Evolutionary conservation across 208 protist genomes (phyloP), one percentile per base, ranked within the genome.

Genomic region (Phytomonas francai): DNA sequence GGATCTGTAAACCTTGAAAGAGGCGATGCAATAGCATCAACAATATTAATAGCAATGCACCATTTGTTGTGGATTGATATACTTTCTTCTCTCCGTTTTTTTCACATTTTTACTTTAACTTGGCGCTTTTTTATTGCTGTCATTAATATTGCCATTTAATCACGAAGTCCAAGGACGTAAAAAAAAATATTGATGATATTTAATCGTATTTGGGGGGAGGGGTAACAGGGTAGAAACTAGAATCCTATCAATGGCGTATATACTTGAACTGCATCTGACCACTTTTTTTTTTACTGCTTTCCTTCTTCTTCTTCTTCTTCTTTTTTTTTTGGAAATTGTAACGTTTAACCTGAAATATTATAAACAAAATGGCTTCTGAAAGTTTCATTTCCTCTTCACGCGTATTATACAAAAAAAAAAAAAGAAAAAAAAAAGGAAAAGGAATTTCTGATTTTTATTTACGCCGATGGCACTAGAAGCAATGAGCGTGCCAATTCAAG

Each of bases 381-480:
- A 19, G 14, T 56, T 56, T 56, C 45, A 56, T 56, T 56, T 56
- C 19, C 19, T 56, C 19, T 56, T 56, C 14, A n/a, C 45, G 45
- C 19, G 45, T 25, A 25, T 54, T 66, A 9, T 14, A 56, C 16
- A 62, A 62, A 62, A 14, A 62, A 14, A 62, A 25, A 14, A 22
- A 62, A 14, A 22, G 22, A 28, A 28, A 25, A 25, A 8, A 33
- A 62, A 8, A 62, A 62, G 22, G 31, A n/a, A n/a, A n/a, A n/a
- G n/a, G n/a, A n/a, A n/a, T 60, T 42, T 59, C 31, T 28, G 42
- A 1, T 27, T 6, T 59, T 68, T 14, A 11, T 60, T 31, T 31
- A 45, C 51, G 19, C 27, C n/a, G 36, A 29, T 67, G 27, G 70
- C 62, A 12, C 64, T 70, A 57, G 54, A 66, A 33, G 63, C 67